A percentile compares a stretch with the other conserved stretches of the same genome.
Evolutionary conservation across 1,284 basidiomycete species (phyloP).

Genomic region (Ustilago vetiveriae): DNA sequence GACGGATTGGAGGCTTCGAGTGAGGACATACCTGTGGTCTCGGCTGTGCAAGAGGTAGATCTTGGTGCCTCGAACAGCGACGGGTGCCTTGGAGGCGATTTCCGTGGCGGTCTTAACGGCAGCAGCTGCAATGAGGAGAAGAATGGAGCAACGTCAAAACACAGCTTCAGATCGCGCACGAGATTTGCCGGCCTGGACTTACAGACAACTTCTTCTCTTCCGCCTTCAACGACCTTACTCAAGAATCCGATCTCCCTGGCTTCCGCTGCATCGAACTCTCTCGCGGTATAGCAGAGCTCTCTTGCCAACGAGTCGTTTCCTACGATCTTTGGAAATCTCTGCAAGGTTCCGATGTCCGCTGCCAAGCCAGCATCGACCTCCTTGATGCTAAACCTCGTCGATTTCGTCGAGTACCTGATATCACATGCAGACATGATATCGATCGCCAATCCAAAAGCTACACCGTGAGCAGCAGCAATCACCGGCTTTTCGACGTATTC

Average conservation of each 20-base stretch:
- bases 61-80: constrained; percentile 85
- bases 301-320: constrained; percentile 81
- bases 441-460: constrained; percentile 78
- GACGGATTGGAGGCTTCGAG: neutral
- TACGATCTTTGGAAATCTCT: constrained; percentile 81
- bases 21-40: constrained; percentile 72
- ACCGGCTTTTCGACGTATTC: constrained; percentile 83
- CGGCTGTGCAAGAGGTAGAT: constrained; percentile 77
- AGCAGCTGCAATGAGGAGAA: constrained; percentile 66
- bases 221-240: constrained; percentile 78
- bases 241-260: constrained; percentile 81
- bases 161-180: no score
- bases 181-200: constrained; percentile 8
- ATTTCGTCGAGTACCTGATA: constrained; percentile 77
- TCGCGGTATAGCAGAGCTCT: constrained; percentile 82
- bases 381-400: constrained; percentile 79
- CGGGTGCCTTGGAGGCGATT: constrained; percentile 81
- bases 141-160: no score
- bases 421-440: constrained; percentile 84
- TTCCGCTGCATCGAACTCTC: constrained; percentile 77
- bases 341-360: constrained; percentile 88
- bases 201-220: constrained; percentile 71
- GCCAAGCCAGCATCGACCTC: constrained; percentile 91
- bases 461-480: constrained; percentile 82
- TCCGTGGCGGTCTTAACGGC: constrained; percentile 76